Base-by-base conservation (phyloP, 805 yeast genomes). In the Diddensiella transvaalensis region DNA sequence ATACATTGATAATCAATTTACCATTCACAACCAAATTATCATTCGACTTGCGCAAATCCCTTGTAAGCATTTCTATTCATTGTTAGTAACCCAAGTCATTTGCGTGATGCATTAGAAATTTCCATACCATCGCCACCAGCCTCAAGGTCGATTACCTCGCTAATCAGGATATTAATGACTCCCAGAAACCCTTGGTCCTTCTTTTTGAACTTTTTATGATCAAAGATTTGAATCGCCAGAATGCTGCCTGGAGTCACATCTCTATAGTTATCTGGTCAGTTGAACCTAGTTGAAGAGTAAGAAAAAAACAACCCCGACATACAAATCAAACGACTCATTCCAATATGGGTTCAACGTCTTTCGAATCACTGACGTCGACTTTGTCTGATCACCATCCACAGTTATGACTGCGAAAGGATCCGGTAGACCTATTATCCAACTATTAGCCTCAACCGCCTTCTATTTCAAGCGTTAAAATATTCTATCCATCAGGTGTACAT, bases 181-280 rank as follows among this genome's bases (percentile, higher is more conserved):
- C 99, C 99, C 46, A 93, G 73, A 60, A 93, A 93, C 3, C 99
- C 99, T 68, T 93, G 99, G 65, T 93, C 99, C 77, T 89, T 90
- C 80, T 88, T 89, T 67, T 93, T 93, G 73, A 93, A 93, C 69
- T 93, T 93, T 66, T 89, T 90, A 66, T 91, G 98, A 67, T 93
- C 98, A 69, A 93, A 93, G 4, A 93, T 93, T 67, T 93, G 98
- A 53, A 93, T 80, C 11, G 91, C 95, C 44, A 93, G 73, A 39
- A 90, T 86, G 5, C 95, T 85, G 61, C 85, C 85, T 60, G 86
- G 95, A 44, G 74, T 78, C 36, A 83, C 85, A 50, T 82, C 60
- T 5, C 50, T 47, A 30, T n/a, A n/a, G n/a, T n/a, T n/a, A n/a
- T n/a, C n/a, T n/a, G n/a, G n/a, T n/a, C n/a, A n/a, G 10, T n/a